phyloP scores from a whole-genome alignment of 164 flowering plant genomes.

The Kalanchoe fedtschenkoi region DNA sequence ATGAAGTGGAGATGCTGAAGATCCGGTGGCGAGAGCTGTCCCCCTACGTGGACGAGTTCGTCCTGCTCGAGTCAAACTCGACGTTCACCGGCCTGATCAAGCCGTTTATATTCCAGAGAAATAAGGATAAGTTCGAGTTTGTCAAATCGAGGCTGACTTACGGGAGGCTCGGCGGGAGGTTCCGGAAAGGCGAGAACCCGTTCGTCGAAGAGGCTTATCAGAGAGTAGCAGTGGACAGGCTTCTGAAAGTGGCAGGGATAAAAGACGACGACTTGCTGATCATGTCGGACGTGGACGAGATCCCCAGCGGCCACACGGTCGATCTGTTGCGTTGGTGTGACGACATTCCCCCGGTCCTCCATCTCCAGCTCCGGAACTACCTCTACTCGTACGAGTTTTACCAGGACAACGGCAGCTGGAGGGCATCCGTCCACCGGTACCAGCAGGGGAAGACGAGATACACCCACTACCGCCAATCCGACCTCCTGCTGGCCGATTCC shows the following conservation, averaged over 20 bases:
- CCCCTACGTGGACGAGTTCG: conserved; percentile 74
- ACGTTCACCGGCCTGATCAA: conserved; percentile 73
- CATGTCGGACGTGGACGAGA: conserved; percentile 95
- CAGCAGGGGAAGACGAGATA: conserved; percentile 65
- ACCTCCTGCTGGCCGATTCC: conserved; percentile 57
- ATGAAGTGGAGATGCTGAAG: conserved; percentile 68
- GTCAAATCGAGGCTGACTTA: conserved; percentile 62
- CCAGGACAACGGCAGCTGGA: conserved; percentile 63
- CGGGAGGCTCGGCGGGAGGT: conserved; percentile 69
- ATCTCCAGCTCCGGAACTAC: conserved; percentile 65
- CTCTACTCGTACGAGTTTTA: conserved; percentile 78
- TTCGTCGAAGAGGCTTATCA: conserved; percentile 92
- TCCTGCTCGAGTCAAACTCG: conserved; percentile 83
- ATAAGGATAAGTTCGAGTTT: conserved; percentile 50
- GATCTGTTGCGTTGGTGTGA: conserved; percentile 89
- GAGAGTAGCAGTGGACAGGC: conserved; percentile 78
- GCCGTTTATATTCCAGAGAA: conserved; percentile 40
- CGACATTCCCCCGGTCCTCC: conserved; percentile 66
- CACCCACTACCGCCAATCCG: conserved; percentile 73
- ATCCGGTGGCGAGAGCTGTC: conserved; percentile 78
- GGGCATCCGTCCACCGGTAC: conserved; percentile 76
- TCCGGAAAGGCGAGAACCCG: conserved; percentile 69
- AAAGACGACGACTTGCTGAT: conserved; percentile 80
- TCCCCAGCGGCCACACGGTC: conserved; percentile 79
- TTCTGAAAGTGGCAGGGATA: conserved; percentile 69